phyloP scores from a whole-genome alignment of 495 filamentous ascomycete species.

The Xylaria telfairii region DNA sequence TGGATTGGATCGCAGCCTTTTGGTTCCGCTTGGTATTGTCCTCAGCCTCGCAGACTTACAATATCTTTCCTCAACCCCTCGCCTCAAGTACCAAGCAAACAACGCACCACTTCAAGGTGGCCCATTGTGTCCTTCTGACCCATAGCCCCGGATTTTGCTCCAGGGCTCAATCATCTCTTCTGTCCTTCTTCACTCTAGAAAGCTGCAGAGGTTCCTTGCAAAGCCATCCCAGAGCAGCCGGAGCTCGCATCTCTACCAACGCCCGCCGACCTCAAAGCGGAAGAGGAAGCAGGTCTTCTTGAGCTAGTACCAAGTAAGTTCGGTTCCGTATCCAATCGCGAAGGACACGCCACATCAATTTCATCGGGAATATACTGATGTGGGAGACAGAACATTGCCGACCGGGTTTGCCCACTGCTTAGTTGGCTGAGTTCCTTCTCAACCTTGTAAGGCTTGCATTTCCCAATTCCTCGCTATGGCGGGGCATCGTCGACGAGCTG shows the following conservation, averaged over 20 bases:
- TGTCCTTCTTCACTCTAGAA: background rate
- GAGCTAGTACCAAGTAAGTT: background rate
- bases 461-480: background rate
- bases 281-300: background rate
- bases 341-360: background rate
- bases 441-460: constrained; percentile 12
- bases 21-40: constrained; percentile 28
- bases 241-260: constrained; percentile 5
- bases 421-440: background rate
- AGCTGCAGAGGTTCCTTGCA: background rate
- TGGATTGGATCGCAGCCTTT: constrained; percentile 29
- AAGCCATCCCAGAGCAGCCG: background rate
- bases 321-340: background rate
- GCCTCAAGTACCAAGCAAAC: background rate
- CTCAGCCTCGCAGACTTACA: constrained; percentile 28
- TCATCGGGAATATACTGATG: background rate
- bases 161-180: background rate
- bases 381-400: background rate
- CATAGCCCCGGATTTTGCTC: background rate
- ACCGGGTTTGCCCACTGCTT: background rate
- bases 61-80: constrained; percentile 26
- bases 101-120: background rate
- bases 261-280: background rate
- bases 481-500: background rate
- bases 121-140: background rate